Conservation (phyloP, 164 flowering plant genomes). For the Umbellularia californica region DNA sequence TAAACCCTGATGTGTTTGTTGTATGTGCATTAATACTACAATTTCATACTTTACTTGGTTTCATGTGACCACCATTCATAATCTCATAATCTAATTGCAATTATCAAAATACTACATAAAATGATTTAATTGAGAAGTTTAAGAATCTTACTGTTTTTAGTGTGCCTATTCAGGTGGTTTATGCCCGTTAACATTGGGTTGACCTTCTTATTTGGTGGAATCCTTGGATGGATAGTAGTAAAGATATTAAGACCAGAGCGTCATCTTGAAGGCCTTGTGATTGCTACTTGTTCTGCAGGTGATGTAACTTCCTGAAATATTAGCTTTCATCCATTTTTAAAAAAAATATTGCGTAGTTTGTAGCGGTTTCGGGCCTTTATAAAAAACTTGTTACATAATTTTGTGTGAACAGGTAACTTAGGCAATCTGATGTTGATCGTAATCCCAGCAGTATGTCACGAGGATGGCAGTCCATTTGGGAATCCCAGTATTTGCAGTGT, state of each 20-base stretch:
- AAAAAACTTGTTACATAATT: background rate
- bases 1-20: background rate
- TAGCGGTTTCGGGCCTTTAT: background rate
- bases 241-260: constrained; percentile 67
- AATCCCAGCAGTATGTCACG: constrained; percentile 74
- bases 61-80: background rate
- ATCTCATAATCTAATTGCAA: background rate
- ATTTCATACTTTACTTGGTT: background rate
- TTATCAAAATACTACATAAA: background rate
- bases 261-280: constrained; percentile 64
- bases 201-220: constrained; percentile 66
- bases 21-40: background rate
- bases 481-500: constrained; percentile 38
- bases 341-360: too few relatives aligned
- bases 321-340: background rate
- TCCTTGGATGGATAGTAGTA: constrained; percentile 78
- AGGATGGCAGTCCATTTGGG: constrained; percentile 69
- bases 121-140: too few relatives aligned
- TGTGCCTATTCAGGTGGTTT: constrained; percentile 68
- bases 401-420: constrained; percentile 57
- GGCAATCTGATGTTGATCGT: constrained; percentile 82
- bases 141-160: background rate
- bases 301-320: background rate
- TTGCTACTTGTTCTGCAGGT: constrained; percentile 86
- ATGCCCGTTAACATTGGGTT: constrained; percentile 88